Evolutionary conservation across 352 stramenopile species (phyloP), one percentile per base, ranked within the genome.

Genomic region (Globisporangium orthogonon): DNA sequence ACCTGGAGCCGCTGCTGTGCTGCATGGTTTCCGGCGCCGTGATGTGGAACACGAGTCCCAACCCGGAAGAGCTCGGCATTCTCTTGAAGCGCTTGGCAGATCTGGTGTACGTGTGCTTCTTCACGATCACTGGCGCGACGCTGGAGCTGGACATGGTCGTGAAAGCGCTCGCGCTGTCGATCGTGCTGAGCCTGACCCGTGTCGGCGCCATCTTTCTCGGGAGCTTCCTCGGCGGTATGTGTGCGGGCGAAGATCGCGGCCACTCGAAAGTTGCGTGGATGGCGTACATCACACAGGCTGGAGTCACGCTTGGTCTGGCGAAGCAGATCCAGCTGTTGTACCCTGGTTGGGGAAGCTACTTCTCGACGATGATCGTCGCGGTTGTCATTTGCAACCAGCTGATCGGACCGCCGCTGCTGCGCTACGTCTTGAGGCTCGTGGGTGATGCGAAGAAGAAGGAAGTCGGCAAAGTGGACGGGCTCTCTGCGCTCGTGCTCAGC

Each of bases 241-340:
- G 69, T 23, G 76, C 74, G 11, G 66, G 70, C 2, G 76, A 87
- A 61, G 64, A 78, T 30, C 67, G 54, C 9, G 53, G 66, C 4
- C 74, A 86, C 58, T 69, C 58, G 35, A 74, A 77, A 43, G 69
- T 81, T 9, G 74, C 74, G 37, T 89, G 78, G 78, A 87, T 89
- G 78, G 74, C 75, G n/a, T 89, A 85, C 66, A 78, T 87, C 43
- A 87, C 78, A 0, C 78, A 89, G 53, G 78, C 78, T 4, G 78
- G 78, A 11, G 78, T 89, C 29, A 87, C 78, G 33, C 65, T 89
- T 4, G 78, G 78, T 1, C 70, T 89, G 4, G 78, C 78, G 28
- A 89, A 89, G 65, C 75, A 87, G 64, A 83, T 86, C 54, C 78
- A 88, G 60, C 54, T 88, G 41, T 63, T 85, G 44, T 87, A 87